Evolutionary conservation across 208 protist species (phyloP), one percentile per base, ranked within the genome.

Genomic region (Porcisia hertigi): DNA sequence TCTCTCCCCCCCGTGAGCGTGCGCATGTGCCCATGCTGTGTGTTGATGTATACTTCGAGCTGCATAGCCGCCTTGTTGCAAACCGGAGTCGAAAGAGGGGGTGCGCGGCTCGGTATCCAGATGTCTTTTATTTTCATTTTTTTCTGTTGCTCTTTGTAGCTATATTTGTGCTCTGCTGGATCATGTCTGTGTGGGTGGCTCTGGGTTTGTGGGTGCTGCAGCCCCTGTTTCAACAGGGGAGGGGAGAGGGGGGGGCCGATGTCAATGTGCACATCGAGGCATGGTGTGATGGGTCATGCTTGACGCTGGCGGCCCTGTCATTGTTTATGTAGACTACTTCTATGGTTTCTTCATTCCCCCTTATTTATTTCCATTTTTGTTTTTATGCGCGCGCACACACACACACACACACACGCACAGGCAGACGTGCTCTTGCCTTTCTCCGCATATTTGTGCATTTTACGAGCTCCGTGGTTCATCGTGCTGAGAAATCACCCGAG

Each of bases 281-380:
- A 20, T 34, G 3, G 30, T 36, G 12, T 49, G 63, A 14, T 47
- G 41, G 6, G 41, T 3, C 23, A 16, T 52, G 1, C 39, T 67
- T 67, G 63, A 67, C 63, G 25, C 9, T n/a, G 23, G 16, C 34
- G 41, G 1, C 18, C 1, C 12, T 49, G 41, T 34, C 6, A 2
- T 6, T 49, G 41, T 4, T 8, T 30, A 67, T 67, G 63, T 67
- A 67, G 63, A 67, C 41, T 67, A 67, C 41, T 30, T 52, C 30
- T 52, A 52, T 52, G 47, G 11, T 12, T 52, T 52, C 41, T 67
- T 4, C 2, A 3, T 47, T n/a, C 45, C 8, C 18, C 23, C 45
- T 49, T 30, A 4, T 23, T 47, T 11, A 12, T 20, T 18, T 18
- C 3, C 59, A 16, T 43, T 2, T 34, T 25, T 43, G 39, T n/a